Evolutionary conservation across 2,329 filamentous ascomycete species (phyloP).

Genomic region (Incumbomyces lentus): DNA sequence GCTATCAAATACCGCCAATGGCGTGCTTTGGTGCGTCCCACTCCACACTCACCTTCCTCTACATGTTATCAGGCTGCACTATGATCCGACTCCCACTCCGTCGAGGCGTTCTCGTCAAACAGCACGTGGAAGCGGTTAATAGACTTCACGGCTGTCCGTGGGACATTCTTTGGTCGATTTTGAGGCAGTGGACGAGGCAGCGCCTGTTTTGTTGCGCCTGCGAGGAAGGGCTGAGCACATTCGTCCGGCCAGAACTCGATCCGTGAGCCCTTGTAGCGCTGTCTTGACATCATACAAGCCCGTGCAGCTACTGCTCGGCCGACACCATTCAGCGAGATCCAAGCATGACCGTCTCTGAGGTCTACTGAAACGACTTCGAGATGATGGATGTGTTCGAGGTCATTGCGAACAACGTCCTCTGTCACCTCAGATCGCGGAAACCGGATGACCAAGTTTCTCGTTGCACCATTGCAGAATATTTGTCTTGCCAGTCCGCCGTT

Average conservation of each 20-base stretch:
- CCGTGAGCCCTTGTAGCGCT: conserved; percentile 57
- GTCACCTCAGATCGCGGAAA: conserved; percentile 50
- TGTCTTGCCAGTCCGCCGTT: conserved; percentile 54
- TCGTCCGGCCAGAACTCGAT: conserved; percentile 66
- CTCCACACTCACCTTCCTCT: not conserved
- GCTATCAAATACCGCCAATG: too few relatives aligned
- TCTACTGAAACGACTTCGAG: conserved; percentile 58
- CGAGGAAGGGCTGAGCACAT: conserved; percentile 47
- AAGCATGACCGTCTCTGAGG: conserved; percentile 50
- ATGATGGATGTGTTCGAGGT: conserved; percentile 75
- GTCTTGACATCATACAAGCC: conserved; percentile 62
- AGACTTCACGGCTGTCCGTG: conserved; percentile 16
- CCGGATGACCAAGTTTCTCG: conserved; percentile 62
- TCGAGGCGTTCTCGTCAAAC: conserved; percentile 20
- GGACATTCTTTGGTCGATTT: not conserved
- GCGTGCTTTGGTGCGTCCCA: too few relatives aligned
- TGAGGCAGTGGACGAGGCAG: conserved; percentile 15
- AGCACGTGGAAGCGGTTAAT: conserved; percentile 56
- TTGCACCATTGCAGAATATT: conserved; percentile 51
- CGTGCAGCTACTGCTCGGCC: conserved; percentile 64
- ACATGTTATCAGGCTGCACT: not conserved
- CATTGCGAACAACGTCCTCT: conserved; percentile 54
- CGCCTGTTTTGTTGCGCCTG: conserved; percentile 21
- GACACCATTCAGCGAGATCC: conserved; percentile 67
- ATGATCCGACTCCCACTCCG: not conserved